phyloP scores from a whole-genome alignment of 2,329 filamentous ascomycete species.

The Xylaria sp. region DNA sequence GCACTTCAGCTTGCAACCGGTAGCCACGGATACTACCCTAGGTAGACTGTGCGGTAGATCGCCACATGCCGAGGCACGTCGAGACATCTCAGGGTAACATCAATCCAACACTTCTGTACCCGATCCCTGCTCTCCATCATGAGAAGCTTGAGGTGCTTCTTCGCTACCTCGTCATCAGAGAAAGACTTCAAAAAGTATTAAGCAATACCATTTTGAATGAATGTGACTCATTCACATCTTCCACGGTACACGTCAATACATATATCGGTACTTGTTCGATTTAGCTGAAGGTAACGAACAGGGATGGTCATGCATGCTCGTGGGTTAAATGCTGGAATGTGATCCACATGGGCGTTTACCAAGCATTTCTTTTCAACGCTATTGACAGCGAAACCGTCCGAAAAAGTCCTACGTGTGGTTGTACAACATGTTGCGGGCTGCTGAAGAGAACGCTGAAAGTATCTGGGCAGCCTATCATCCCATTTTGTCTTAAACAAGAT shows the following conservation, averaged over 20 bases:
- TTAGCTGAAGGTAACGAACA: not conserved
- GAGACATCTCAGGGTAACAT: not conserved
- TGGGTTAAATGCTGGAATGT: not conserved
- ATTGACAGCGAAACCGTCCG: not conserved
- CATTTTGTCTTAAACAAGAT: not conserved
- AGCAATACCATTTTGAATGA: not conserved
- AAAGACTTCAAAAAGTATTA: not conserved
- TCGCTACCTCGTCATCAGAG: too few species aligned
- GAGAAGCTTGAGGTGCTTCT: not conserved
- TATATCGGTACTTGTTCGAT: not conserved
- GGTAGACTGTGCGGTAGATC: not conserved
- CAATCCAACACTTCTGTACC: not conserved
- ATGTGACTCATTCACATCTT: not conserved
- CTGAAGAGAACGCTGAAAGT: not conserved
- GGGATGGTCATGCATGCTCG: not conserved
- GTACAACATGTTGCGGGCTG: too few species aligned
- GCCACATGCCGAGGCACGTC: not conserved
- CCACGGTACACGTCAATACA: not conserved
- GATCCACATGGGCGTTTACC: conserved; percentile 7
- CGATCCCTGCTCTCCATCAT: not conserved
- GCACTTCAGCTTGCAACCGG: conserved; percentile 3
- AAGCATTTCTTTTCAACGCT: not conserved
- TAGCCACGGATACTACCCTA: not conserved
- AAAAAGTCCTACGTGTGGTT: not conserved
- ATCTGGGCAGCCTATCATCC: not conserved